Conservation (phyloP, 768 basidiomycete species). For the Glaciozyma martinii region DNA sequence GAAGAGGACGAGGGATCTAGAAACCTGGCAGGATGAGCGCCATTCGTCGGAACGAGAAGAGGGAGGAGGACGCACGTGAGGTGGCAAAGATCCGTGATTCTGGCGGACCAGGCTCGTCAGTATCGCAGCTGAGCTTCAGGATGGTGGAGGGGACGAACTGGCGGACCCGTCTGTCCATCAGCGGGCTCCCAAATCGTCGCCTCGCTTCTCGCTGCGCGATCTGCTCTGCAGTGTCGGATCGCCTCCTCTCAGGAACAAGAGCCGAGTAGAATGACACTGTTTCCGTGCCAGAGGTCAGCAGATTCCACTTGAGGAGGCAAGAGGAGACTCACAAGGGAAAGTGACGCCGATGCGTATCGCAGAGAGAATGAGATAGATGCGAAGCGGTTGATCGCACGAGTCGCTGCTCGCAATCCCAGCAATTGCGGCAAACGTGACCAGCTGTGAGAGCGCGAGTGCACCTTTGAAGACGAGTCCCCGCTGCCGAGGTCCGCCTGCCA, state of each 20-base stretch:
- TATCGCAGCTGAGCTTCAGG: no score
- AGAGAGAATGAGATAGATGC: slow-evolving; percentile 26
- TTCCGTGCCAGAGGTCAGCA: background rate
- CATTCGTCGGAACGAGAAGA: no score
- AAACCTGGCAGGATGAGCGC: background rate
- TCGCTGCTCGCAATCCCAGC: slow-evolving; percentile 8
- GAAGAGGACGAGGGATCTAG: slow-evolving; percentile 5
- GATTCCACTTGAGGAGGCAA: no score
- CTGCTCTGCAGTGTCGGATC: background rate
- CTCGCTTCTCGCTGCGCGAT: slow-evolving; percentile 6
- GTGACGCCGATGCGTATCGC: slow-evolving; percentile 20
- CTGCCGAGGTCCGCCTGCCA: background rate
- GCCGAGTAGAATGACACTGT: slow-evolving; percentile 7
- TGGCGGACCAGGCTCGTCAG: no score
- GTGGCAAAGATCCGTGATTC: no score
- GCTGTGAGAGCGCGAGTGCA: slow-evolving; percentile 8
- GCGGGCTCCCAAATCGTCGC: background rate
- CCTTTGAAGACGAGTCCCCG: background rate
- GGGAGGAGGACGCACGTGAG: no score
- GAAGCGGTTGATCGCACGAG: slow-evolving; percentile 28
- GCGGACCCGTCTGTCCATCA: slow-evolving; percentile 1
- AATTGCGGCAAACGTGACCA: slow-evolving; percentile 28
- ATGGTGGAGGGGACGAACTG: background rate
- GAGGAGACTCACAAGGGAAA: slow-evolving; percentile 16
- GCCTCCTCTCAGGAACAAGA: background rate